Percentiles rank a stretch among this genome's conserved stretches.
phyloP scores from a whole-genome alignment of 108 stramenopile species.

The Ochromonas danica region DNA sequence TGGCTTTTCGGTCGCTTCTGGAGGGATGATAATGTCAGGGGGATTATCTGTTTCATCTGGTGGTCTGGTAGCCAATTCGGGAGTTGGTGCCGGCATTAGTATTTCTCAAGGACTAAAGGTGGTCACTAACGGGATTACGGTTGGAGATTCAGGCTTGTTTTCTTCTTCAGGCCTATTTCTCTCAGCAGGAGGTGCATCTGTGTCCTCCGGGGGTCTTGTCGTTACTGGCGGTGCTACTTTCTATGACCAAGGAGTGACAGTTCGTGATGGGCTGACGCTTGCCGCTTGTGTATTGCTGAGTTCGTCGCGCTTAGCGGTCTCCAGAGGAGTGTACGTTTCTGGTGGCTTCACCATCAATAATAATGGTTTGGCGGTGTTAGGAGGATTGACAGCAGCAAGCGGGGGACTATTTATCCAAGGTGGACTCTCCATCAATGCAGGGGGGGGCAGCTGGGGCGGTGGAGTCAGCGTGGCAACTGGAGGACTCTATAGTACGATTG shows the following conservation, averaged over 20 bases:
- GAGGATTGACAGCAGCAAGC: background rate
- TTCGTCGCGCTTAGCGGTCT: no score
- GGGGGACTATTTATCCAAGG: background rate
- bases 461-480: background rate
- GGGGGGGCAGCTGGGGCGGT: background rate
- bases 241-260: background rate
- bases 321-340: background rate
- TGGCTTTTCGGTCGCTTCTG: no score
- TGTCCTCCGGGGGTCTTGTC: background rate
- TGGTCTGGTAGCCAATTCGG: background rate
- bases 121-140: background rate
- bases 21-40: background rate
- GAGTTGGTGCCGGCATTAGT: background rate
- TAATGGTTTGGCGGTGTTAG: background rate
- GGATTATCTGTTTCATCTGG: conserved; percentile 19
- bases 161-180: no score
- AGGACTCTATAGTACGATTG: background rate
- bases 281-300: no score
- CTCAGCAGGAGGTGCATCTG: background rate
- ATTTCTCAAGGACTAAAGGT: background rate
- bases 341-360: conserved; percentile 3
- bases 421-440: background rate
- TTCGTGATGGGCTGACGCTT: background rate
- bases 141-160: no score
- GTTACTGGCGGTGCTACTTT: conserved; percentile 9